Evolutionary conservation across 306 rosid genomes (phyloP), one percentile per base, ranked within the genome.

Genomic region (Prunus kanzakura): DNA sequence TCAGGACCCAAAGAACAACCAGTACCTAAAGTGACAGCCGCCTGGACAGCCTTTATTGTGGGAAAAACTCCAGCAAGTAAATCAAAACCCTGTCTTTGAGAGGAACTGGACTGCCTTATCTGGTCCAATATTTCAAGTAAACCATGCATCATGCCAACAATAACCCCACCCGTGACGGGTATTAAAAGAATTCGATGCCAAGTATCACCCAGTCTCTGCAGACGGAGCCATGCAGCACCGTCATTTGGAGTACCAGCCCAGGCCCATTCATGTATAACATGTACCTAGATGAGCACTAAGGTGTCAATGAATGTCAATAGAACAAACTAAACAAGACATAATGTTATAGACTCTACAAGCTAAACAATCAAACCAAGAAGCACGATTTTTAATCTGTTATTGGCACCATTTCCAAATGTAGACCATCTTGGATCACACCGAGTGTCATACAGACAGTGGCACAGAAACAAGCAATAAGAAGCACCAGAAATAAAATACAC

Each of bases 1-100:
- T 95, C 97, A 43, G 99, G 99, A 82, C 99, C 99, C 89, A 95
- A 87, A 38, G 99, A 95, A 84, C 99, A 88, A 64, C 99, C 99
- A 67, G 99, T 92, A 74, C 97, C 97, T 71, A 95, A 79, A 82
- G 97, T 89, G 55, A 95, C 78, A 67, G 99, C 97, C 12, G 99
- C 99, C 83, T 95, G 99, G 79, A 95, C 79, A 64, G 97, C 99
- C 88, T 90, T 95, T 74, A 95, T 83, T 2, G 89, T 89, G 11
- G 97, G 97, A 70, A 87, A 88, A 73, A 92, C 87, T 76, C 92
- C 99, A 45, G 93, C 82, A 80, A 95, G 88, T 64, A 95, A 75
- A 86, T 92, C 96, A 86, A 92, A 89, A 66, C 99, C 97, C 71
- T 82, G 93, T 43, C 91, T 80, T 78, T 84, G 93, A 51, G 98